phyloP scores from a whole-genome alignment of 345 rosid genomes.

The Gossypium thurberi region DNA sequence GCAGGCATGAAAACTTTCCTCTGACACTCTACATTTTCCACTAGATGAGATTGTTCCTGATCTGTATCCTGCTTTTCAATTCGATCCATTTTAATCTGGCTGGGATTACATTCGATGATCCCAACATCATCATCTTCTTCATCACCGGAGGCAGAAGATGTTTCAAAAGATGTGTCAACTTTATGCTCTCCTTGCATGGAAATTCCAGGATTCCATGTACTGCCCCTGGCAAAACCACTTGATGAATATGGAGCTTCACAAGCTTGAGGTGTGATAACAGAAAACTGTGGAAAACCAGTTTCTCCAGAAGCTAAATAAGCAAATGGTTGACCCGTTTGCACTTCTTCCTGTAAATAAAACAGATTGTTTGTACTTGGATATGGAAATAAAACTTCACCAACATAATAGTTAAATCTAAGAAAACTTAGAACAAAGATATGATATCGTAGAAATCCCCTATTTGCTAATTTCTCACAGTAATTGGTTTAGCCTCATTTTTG shows the following conservation, averaged over 20 bases:
- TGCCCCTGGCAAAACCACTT: slow-evolving; percentile 32
- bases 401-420: neutral
- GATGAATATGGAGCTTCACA: slow-evolving; percentile 23
- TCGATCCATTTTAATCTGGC: slow-evolving; percentile 11
- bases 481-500: neutral
- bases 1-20: slow-evolving; percentile 15
- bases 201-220: slow-evolving; percentile 55
- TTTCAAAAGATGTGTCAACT: slow-evolving; percentile 33
- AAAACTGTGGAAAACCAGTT: slow-evolving; percentile 37
- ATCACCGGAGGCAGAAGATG: slow-evolving; percentile 36
- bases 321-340: slow-evolving; percentile 44
- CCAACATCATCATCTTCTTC: slow-evolving; percentile 44
- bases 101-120: slow-evolving; percentile 35
- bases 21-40: slow-evolving; percentile 20
- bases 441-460: neutral
- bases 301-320: slow-evolving; percentile 49
- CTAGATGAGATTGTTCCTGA: slow-evolving; percentile 19
- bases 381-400: neutral
- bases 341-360: slow-evolving; percentile 36
- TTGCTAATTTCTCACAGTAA: neutral
- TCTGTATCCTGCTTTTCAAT: slow-evolving; percentile 21
- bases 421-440: neutral
- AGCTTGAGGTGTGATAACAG: slow-evolving; percentile 32
- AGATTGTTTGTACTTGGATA: neutral
- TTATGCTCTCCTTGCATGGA: slow-evolving; percentile 35